phyloP scores from a whole-genome alignment of 495 filamentous ascomycete species.

The Sordaria brevicollis region DNA sequence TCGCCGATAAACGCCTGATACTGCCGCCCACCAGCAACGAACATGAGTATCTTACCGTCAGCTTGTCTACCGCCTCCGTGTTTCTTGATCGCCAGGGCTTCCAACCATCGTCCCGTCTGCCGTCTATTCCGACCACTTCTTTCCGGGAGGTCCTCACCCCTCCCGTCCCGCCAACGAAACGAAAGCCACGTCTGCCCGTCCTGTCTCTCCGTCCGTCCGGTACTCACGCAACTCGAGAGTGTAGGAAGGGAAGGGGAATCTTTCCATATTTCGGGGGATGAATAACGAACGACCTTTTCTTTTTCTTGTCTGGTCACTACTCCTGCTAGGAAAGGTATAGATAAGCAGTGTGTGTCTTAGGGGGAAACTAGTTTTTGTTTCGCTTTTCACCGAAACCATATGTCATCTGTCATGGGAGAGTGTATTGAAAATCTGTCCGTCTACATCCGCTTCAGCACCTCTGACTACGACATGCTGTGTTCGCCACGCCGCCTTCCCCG shows the following conservation, averaged over 20 bases:
- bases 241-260: slow-evolving; percentile 5
- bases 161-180: background rate
- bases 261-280: slow-evolving; percentile 14
- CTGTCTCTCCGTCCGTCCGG: background rate
- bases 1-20: slow-evolving; percentile 56
- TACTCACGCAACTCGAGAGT: background rate
- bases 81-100: slow-evolving; percentile 14
- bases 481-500: background rate
- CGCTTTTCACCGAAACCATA: slow-evolving; percentile 3
- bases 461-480: background rate
- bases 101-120: slow-evolving; percentile 3
- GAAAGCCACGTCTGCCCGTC: background rate
- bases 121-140: slow-evolving; percentile 13
- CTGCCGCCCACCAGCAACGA: slow-evolving; percentile 16
- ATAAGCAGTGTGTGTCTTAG: slow-evolving; percentile 11
- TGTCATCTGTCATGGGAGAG: background rate
- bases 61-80: slow-evolving; percentile 12
- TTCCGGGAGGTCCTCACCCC: background rate
- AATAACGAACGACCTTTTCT: slow-evolving; percentile 17
- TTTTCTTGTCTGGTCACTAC: slow-evolving; percentile 16
- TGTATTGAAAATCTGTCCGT: background rate
- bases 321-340: slow-evolving; percentile 20
- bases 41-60: slow-evolving; percentile 9
- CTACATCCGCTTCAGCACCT: background rate
- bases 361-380: slow-evolving; percentile 10